phyloP scores from a whole-genome alignment of 1,284 basidiomycete genomes.

The Coriolopsis trogii region DNA sequence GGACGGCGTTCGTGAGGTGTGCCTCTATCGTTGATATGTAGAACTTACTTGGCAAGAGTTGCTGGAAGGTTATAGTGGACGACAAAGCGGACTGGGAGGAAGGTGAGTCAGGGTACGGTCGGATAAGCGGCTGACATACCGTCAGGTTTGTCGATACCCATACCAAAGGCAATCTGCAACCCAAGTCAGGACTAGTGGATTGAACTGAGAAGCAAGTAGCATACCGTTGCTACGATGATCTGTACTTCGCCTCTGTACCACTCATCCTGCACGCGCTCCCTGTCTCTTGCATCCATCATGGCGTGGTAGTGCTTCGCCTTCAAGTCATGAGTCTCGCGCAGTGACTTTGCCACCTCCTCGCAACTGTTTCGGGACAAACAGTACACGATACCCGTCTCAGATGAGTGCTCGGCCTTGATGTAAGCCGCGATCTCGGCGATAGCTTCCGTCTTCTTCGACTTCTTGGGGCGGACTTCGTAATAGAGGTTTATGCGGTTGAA shows the following conservation, averaged over 20 bases:
- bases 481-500: constrained; percentile 93
- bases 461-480: constrained; percentile 78
- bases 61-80: constrained; percentile 76
- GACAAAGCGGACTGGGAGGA: constrained; percentile 68
- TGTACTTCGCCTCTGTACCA: constrained; percentile 80
- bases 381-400: constrained; percentile 88
- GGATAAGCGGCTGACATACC: constrained; percentile 41
- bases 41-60: constrained; percentile 62
- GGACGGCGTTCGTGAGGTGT: too few species aligned
- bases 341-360: constrained; percentile 75
- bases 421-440: constrained; percentile 73
- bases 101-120: not conserved
- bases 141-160: constrained; percentile 95
- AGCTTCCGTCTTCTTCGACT: constrained; percentile 41
- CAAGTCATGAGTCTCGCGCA: constrained; percentile 61
- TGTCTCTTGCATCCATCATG: constrained; percentile 68
- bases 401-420: constrained; percentile 62
- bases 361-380: constrained; percentile 75
- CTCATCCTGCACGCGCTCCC: constrained; percentile 63
- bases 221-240: constrained; percentile 90
- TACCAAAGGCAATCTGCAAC: constrained; percentile 79
- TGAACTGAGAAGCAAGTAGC: constrained; percentile 14
- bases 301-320: constrained; percentile 89
- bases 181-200: not conserved
- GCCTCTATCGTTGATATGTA: not conserved